phyloP scores from a whole-genome alignment of 805 yeast genomes.

The Hanseniaspora hatyaiensis region DNA sequence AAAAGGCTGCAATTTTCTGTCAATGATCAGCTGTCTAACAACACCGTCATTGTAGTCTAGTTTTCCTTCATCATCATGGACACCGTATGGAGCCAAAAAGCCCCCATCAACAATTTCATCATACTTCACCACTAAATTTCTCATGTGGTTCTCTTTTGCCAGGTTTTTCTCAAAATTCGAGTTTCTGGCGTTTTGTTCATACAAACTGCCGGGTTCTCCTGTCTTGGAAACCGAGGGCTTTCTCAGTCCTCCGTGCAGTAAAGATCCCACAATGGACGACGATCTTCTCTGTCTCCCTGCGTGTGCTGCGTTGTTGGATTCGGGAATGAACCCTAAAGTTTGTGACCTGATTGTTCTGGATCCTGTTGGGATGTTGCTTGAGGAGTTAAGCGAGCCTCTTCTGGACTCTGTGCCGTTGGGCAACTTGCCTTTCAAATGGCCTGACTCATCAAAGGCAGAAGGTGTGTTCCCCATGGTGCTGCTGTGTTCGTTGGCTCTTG shows the following conservation, averaged over 20 bases:
- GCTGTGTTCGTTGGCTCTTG: too few species aligned
- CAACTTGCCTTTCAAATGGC: background rate
- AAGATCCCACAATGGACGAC: constrained; percentile 23
- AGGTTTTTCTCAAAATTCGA: constrained; percentile 45
- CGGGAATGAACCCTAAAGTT: background rate
- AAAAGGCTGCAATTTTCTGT: constrained; percentile 75
- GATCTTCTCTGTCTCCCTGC: constrained; percentile 22
- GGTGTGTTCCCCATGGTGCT: constrained; percentile 11
- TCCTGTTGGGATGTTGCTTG: constrained; percentile 12
- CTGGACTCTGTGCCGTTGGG: constrained; percentile 16
- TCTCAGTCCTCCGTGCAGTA: constrained; percentile 21
- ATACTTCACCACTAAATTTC: constrained; percentile 46
- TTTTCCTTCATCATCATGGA: constrained; percentile 53
- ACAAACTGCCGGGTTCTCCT: constrained; percentile 20
- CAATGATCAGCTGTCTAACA: constrained; percentile 59
- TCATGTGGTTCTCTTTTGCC: constrained; percentile 42
- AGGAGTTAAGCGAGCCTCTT: constrained; percentile 17
- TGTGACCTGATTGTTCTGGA: constrained; percentile 12
- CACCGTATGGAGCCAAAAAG: constrained; percentile 80
- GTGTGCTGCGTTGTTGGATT: background rate
- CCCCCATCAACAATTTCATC: constrained; percentile 88
- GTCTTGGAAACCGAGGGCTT: constrained; percentile 19
- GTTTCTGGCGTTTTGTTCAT: constrained; percentile 27
- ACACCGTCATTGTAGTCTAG: constrained; percentile 61
- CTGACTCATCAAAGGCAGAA: constrained; percentile 7